Base-by-base conservation (phyloP, 2,329 filamentous ascomycete species). In the Ramichloridium luteum region DNA sequence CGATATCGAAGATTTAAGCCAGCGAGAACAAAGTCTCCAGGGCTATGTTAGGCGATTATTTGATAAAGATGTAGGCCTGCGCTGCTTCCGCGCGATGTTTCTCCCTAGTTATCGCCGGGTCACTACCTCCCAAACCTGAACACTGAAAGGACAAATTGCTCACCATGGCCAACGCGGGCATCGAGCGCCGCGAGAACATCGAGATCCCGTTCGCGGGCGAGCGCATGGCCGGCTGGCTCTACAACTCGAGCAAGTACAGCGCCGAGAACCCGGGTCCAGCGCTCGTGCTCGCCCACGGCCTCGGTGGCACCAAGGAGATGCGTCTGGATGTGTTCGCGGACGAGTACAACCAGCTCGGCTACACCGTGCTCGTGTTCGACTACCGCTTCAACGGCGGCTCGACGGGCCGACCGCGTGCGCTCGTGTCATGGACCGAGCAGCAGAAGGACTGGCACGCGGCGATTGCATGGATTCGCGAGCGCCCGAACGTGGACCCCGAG, bases 371-470 rank as follows among this genome's bases (percentile, higher is more conserved):
- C 9, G 49, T 56, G 2, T 58, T 54, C 36, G 54, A 58, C 34
- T 47, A 58, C 32, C 52, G 56, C 15, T 43, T 43, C 27, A 55
- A 51, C 34, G 56, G 55, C 5, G 40, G 31, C 12, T 52, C 50
- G 31, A 56, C 59, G 18, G 51, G 51, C 11, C 31, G 46, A 29
- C 55, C 54, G 5, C 45, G 50, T 8, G 39, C 46, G 4, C 53
- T 57, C 36, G 53, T 61, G 13, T 40, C 50, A 13, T 46, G 53
- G 0, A 16, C 32, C 3, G 13, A 46, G 23, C 56, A 61, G 37
- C 38, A 42, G 14, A 48, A 43, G 27, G 57, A 62, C 38, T 48
- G 50, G 25, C 48, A 44, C 5, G 55, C 59, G 38, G 57, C 58
- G 4, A 57, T 61, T 27, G 59, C 56, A 10, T 61, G 53, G 40